These are phyloP conservation scores for Penicillium sp. DNA, from an alignment of 2,329 filamentous ascomycete genomes.

Conservation along the genomic window DNA sequence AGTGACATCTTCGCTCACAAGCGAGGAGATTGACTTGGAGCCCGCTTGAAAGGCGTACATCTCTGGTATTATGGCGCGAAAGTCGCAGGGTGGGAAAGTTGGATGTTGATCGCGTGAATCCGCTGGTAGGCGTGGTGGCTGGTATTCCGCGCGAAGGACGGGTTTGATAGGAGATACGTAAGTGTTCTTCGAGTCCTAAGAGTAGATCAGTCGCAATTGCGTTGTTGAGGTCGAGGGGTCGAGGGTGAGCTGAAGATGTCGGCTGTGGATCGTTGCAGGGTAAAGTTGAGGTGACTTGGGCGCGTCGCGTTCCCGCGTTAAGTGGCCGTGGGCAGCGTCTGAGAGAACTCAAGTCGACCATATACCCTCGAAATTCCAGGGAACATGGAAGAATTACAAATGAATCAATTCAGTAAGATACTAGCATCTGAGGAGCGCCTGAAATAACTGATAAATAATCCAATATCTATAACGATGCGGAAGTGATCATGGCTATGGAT, in stretches of 20 bases:
- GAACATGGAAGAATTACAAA: too few relatives aligned
- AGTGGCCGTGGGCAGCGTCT: conserved; percentile 25
- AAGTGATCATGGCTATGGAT: too few relatives aligned
- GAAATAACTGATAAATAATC: too few relatives aligned
- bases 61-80: conserved; percentile 23
- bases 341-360: not conserved
- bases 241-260: not conserved
- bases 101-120: not conserved
- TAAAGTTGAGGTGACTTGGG: conserved; percentile 14
- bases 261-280: not conserved
- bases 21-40: conserved; percentile 27
- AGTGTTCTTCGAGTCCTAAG: not conserved
- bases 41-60: conserved; percentile 44
- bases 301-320: conserved; percentile 41
- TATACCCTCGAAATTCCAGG: too few relatives aligned
- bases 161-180: not conserved
- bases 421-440: too few relatives aligned
- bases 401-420: too few relatives aligned
- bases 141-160: not conserved
- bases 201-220: too few relatives aligned
- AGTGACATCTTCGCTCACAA: conserved; percentile 23
- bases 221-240: not conserved
- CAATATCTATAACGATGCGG: too few relatives aligned
- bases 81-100: not conserved
- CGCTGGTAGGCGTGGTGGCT: not conserved